Conservation (phyloP, 2,329 filamentous ascomycete genomes). For the Aspergillus neotritici region DNA sequence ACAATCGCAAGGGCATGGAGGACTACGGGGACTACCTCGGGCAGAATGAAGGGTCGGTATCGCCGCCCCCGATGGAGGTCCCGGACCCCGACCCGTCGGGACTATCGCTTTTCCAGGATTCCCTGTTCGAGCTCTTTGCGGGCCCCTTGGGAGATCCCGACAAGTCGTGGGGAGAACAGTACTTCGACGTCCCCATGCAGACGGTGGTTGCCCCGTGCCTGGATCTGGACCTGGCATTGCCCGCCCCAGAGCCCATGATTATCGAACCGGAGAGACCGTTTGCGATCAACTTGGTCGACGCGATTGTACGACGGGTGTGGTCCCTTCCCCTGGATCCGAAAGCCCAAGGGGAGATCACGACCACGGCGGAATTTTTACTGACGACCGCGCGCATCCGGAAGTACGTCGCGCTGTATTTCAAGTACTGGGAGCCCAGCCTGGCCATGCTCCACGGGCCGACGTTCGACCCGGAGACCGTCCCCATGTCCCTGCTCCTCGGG, state of each 20-base stretch:
- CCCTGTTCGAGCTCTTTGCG: constrained; percentile 35
- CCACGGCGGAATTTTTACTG: constrained; percentile 36
- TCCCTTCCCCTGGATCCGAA: constrained; percentile 34
- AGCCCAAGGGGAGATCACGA: constrained; percentile 36
- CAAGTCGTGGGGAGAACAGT: constrained; percentile 21
- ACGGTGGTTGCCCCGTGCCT: constrained; percentile 14
- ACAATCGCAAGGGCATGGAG: constrained; percentile 25
- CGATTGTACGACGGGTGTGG: constrained; percentile 36
- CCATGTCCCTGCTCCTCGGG: constrained; percentile 36
- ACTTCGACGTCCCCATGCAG: constrained; percentile 16
- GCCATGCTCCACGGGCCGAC: constrained; percentile 40
- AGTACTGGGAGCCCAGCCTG: constrained; percentile 43
- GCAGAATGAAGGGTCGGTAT: constrained; percentile 13
- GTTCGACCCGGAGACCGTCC: constrained; percentile 35
- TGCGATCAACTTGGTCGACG: constrained; percentile 36
- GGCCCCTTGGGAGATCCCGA: constrained; percentile 29
- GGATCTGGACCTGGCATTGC: constrained; percentile 15
- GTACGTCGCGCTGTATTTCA: constrained; percentile 40
- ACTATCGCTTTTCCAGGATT: constrained; percentile 31
- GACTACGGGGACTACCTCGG: constrained; percentile 18
- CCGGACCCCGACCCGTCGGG: constrained; percentile 21
- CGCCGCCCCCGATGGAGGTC: constrained; percentile 12
- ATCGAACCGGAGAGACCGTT: constrained; percentile 35
- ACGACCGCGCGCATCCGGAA: constrained; percentile 39
- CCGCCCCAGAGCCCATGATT: constrained; percentile 15